A percentile compares a stretch with the other conserved stretches of the same genome.
These are phyloP conservation scores for Penicillium turbatum DNA, from an alignment of 495 filamentous ascomycete genomes.

Conservation along the genomic window DNA sequence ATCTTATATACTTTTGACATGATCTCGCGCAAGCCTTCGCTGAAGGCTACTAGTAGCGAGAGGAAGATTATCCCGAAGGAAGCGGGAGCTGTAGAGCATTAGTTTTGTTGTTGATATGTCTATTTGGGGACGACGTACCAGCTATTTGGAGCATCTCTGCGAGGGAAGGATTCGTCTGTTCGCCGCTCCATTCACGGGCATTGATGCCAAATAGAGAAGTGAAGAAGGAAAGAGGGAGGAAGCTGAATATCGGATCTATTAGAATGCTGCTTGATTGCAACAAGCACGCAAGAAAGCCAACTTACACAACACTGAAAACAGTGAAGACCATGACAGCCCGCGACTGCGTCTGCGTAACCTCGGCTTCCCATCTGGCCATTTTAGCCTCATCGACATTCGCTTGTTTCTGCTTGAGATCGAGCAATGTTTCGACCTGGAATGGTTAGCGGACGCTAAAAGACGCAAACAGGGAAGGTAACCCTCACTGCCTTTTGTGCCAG, in stretches of 20 bases:
- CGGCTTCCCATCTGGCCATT: slow-evolving; percentile 58
- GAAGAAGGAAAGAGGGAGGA: slow-evolving; percentile 63
- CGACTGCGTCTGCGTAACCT: slow-evolving; percentile 59
- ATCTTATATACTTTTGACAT: slow-evolving; percentile 27
- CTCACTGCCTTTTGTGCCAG: slow-evolving; percentile 39
- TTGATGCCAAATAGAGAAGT: slow-evolving; percentile 66
- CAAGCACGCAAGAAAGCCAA: slow-evolving; percentile 17
- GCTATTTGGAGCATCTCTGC: slow-evolving; percentile 35
- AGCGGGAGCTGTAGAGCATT: slow-evolving; percentile 28
- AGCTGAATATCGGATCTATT: slow-evolving; percentile 30
- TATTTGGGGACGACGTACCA: slow-evolving; percentile 12
- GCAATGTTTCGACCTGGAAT: slow-evolving; percentile 56
- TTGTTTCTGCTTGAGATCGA: slow-evolving; percentile 66
- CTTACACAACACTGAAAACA: slow-evolving; percentile 62
- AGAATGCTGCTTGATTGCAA: slow-evolving; percentile 27
- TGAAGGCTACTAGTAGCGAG: slow-evolving; percentile 44
- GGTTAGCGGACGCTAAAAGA: background rate
- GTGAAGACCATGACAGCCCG: slow-evolving; percentile 67
- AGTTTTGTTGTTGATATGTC: background rate
- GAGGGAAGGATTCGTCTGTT: slow-evolving; percentile 25
- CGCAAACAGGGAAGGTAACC: background rate
- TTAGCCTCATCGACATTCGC: slow-evolving; percentile 65
- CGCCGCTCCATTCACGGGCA: slow-evolving; percentile 57
- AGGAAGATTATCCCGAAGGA: slow-evolving; percentile 41
- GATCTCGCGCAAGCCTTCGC: slow-evolving; percentile 31